These are phyloP conservation scores for Nakazawaea molendinolei DNA, from an alignment of 805 yeast genomes.

Conservation along the genomic window DNA sequence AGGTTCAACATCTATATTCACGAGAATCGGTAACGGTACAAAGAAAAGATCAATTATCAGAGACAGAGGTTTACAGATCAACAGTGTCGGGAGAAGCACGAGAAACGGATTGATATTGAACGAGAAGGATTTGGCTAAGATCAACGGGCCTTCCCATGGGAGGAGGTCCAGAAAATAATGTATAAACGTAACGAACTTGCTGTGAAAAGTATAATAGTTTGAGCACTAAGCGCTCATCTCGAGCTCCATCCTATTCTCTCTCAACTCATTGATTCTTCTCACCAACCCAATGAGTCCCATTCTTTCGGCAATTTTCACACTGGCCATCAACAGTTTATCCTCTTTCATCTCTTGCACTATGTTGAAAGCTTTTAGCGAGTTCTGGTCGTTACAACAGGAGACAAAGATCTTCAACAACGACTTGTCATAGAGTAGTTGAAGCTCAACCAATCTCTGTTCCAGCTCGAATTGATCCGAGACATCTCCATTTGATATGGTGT, in stretches of 20 bases:
- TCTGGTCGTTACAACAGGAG: conserved; percentile 60
- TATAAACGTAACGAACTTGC: conserved; percentile 13
- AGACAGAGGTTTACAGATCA: conserved; percentile 74
- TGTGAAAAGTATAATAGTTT: conserved; percentile 6
- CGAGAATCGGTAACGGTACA: conserved; percentile 44
- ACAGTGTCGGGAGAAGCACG: conserved; percentile 65
- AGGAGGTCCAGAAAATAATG: conserved; percentile 12
- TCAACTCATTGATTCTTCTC: conserved; percentile 43
- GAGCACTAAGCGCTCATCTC: conserved; percentile 12
- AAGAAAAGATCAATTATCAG: conserved; percentile 37
- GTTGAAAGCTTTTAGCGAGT: conserved; percentile 59
- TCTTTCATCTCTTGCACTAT: conserved; percentile 63
- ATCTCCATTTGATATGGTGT: conserved; percentile 38
- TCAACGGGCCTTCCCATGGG: conserved; percentile 24
- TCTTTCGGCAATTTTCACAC: conserved; percentile 77
- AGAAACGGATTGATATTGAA: conserved; percentile 72
- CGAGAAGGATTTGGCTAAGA: conserved; percentile 54
- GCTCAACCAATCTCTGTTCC: conserved; percentile 43
- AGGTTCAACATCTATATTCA: conserved; percentile 44
- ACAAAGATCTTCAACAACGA: conserved; percentile 74
- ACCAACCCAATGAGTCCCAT: conserved; percentile 47
- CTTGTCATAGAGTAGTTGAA: conserved; percentile 62
- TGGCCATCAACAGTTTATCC: conserved; percentile 78
- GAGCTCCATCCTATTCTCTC: conserved; percentile 41
- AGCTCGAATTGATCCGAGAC: conserved; percentile 27